A percentile compares a stretch with the other conserved stretches of the same genome.
phyloP scores from a whole-genome alignment of 257 asterid genomes.

The Fraxinus quadrangulata region DNA sequence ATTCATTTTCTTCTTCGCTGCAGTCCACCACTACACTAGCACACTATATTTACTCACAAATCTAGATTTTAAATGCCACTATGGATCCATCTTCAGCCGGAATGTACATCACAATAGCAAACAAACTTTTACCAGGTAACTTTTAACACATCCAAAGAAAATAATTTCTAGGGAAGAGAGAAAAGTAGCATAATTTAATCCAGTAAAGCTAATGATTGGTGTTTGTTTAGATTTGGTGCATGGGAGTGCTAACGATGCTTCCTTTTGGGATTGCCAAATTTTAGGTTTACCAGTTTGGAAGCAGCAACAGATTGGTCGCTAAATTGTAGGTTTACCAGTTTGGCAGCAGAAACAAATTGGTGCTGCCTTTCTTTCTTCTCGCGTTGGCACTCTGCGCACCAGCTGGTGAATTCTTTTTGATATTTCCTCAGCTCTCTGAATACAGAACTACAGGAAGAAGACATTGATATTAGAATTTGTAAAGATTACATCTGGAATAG shows the following conservation, averaged over 20 bases:
- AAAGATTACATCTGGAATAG: neutral
- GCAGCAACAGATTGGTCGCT: constrained; percentile 49
- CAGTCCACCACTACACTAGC: neutral
- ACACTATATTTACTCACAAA: neutral
- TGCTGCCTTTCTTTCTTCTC: constrained; percentile 81
- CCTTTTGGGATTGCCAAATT: neutral
- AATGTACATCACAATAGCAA: neutral
- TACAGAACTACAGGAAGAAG: constrained; percentile 59
- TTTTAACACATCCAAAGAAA: neutral
- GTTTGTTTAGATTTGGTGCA: neutral
- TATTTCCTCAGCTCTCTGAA: constrained; percentile 89
- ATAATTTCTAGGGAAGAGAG: neutral
- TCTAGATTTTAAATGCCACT: neutral
- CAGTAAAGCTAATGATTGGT: constrained; percentile 4
- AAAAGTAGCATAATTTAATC: neutral
- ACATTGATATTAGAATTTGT: neutral
- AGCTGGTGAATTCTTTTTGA: constrained; percentile 79
- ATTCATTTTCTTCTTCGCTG: neutral
- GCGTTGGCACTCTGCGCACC: constrained; percentile 88
- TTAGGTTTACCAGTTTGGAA: constrained; percentile 59
- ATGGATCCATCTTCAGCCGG: neutral
- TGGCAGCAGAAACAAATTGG: constrained; percentile 58
- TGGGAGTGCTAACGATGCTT: neutral
- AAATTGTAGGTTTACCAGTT: constrained; percentile 51
- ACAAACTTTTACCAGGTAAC: neutral